These are phyloP conservation scores for Globisporangium polare DNA, from an alignment of 352 stramenopile genomes.

Conservation along the genomic window DNA sequence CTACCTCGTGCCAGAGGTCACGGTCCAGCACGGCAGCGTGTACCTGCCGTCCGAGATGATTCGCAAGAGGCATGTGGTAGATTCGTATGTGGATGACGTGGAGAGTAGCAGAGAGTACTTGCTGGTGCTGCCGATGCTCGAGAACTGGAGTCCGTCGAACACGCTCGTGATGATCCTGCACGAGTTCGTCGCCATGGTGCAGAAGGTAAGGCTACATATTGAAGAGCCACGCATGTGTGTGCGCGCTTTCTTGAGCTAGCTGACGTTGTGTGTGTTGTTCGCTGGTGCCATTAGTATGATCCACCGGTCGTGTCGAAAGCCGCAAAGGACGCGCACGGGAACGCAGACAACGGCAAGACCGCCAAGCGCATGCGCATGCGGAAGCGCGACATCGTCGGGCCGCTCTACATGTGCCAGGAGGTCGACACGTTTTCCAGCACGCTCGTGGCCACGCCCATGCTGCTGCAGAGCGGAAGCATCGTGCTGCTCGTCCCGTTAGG, in stretches of 20 bases:
- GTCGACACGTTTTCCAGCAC: slow-evolving; percentile 52
- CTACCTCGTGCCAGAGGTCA: slow-evolving; percentile 49
- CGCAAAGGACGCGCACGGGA: slow-evolving; percentile 1
- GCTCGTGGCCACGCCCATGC: slow-evolving; percentile 54
- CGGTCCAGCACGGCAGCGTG: slow-evolving; percentile 39
- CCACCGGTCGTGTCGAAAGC: slow-evolving; percentile 23
- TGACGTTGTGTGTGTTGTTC: background rate
- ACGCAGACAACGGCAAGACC: background rate
- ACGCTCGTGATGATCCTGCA: slow-evolving; percentile 69
- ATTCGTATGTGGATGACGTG: background rate
- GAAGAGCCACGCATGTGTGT: no score
- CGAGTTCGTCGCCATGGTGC: slow-evolving; percentile 60
- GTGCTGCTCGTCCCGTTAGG: slow-evolving; percentile 34
- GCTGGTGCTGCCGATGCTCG: slow-evolving; percentile 49
- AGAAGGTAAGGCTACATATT: slow-evolving; percentile 26
- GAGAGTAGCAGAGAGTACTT: slow-evolving; percentile 14
- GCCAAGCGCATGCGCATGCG: slow-evolving; percentile 48
- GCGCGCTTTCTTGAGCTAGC: background rate
- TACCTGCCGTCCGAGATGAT: slow-evolving; percentile 55
- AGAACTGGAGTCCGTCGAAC: slow-evolving; percentile 72
- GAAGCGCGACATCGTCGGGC: slow-evolving; percentile 61
- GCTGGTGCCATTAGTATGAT: slow-evolving; percentile 18
- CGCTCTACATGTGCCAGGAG: slow-evolving; percentile 69
- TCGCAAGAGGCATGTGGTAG: background rate
- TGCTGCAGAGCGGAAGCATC: slow-evolving; percentile 66